A percentile compares a stretch with the other conserved stretches of the same genome.
phyloP scores from a whole-genome alignment of 1,284 basidiomycete genomes.

The Ceratobasidium sp. region DNA sequence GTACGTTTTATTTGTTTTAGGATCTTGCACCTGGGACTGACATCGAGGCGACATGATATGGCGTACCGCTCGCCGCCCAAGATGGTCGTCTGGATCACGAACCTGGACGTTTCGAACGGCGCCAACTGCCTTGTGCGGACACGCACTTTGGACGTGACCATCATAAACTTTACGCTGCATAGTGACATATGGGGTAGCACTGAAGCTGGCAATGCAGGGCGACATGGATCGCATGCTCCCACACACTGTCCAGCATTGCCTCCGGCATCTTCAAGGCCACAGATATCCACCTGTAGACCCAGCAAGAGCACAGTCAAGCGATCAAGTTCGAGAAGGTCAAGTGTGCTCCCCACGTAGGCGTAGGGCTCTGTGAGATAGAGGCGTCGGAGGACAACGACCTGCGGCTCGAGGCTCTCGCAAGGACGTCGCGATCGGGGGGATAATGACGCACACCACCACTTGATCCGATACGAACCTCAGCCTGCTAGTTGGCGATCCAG shows the following conservation, averaged over 20 bases:
- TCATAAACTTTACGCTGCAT: too few species aligned
- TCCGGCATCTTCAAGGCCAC: constrained; percentile 11
- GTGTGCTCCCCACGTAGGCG: constrained; percentile 4
- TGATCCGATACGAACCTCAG: constrained; percentile 43
- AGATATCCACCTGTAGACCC: constrained; percentile 15
- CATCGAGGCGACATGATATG: constrained; percentile 67
- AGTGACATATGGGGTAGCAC: too few species aligned
- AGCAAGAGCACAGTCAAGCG: neutral
- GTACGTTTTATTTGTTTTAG: constrained; percentile 47
- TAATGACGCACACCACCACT: constrained; percentile 19
- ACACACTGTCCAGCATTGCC: constrained; percentile 17
- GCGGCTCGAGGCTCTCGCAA: neutral
- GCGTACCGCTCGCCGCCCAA: too few species aligned
- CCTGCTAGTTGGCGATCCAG: too few species aligned
- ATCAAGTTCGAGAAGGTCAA: constrained; percentile 20
- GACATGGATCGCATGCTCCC: too few species aligned
- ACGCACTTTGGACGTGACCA: too few species aligned
- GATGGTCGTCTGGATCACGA: too few species aligned
- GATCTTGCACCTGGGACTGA: constrained; percentile 64
- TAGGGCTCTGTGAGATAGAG: constrained; percentile 34
- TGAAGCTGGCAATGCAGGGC: too few species aligned
- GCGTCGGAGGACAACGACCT: neutral
- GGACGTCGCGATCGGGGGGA: neutral
- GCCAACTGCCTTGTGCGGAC: too few species aligned
- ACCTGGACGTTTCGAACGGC: too few species aligned